Conservation (phyloP, 2,329 filamentous ascomycete genomes). For the Pseudogymnoascus sp. region DNA sequence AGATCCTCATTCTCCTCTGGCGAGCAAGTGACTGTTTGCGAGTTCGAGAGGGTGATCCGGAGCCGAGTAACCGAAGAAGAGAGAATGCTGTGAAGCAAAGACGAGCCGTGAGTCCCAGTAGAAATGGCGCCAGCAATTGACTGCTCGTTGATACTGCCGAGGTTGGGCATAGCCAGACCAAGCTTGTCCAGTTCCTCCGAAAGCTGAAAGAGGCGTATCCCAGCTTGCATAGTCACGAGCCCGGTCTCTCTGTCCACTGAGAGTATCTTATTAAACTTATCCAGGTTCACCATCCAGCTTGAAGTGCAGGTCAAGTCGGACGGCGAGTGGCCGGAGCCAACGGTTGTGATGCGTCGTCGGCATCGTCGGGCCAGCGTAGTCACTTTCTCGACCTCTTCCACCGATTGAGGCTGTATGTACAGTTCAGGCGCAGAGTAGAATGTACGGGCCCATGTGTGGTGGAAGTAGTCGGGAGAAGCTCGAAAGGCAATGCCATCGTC, state of each 20-base stretch:
- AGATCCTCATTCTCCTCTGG: conserved; percentile 62
- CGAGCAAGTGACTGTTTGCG: conserved; percentile 62
- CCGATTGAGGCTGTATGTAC: conserved; percentile 74
- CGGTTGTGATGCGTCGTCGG: conserved; percentile 71
- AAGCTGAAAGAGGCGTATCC: conserved; percentile 71
- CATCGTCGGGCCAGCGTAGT: conserved; percentile 73
- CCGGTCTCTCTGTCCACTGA: conserved; percentile 58
- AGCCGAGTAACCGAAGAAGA: conserved; percentile 69
- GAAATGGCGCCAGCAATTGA: conserved; percentile 86
- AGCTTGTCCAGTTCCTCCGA: conserved; percentile 64
- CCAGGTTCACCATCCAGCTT: conserved; percentile 90
- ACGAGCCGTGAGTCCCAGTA: conserved; percentile 90
- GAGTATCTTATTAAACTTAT: conserved; percentile 68
- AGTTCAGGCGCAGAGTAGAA: conserved; percentile 85
- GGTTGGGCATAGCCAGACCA: conserved; percentile 79
- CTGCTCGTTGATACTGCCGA: conserved; percentile 93
- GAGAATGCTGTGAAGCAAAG: conserved; percentile 72
- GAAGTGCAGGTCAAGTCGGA: conserved; percentile 88
- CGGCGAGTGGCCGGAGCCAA: conserved; percentile 89
- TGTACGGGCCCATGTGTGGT: conserved; percentile 92
- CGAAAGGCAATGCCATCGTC: conserved; percentile 66
- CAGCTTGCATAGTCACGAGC: conserved; percentile 72
- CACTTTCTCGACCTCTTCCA: conserved; percentile 75
- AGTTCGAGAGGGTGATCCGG: conserved; percentile 75
- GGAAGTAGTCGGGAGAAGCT: conserved; percentile 61